These are phyloP conservation scores for Cutaneotrichosporon cutaneum DNA, from an alignment of 1,284 basidiomycete species.

Conservation along the genomic window DNA sequence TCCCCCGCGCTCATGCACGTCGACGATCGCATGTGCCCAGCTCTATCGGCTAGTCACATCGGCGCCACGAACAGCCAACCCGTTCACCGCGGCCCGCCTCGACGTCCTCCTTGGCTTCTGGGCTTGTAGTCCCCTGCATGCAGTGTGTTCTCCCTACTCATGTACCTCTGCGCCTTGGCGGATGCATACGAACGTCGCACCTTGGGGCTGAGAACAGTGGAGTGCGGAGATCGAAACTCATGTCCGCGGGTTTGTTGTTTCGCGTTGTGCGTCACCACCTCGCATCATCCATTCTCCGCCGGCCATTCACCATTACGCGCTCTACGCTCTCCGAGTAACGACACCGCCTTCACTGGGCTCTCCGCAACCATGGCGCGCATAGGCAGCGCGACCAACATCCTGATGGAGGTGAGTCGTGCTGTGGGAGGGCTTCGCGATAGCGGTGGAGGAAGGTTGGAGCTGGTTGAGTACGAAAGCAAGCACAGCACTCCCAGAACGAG, in stretches of 20 bases:
- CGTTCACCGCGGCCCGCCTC: too few species aligned
- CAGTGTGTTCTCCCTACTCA: too few species aligned
- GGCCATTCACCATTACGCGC: background rate
- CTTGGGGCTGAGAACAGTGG: too few species aligned
- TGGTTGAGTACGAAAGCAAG: too few species aligned
- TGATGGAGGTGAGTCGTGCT: constrained; percentile 44
- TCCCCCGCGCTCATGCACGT: background rate
- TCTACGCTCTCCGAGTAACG: background rate
- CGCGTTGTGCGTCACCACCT: background rate
- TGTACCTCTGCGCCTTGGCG: too few species aligned
- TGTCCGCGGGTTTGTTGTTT: constrained; percentile 1
- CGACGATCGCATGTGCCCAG: background rate
- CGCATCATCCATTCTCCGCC: background rate
- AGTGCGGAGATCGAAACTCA: background rate
- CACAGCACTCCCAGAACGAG: too few species aligned
- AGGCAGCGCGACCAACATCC: constrained; percentile 32
- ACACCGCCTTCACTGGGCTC: background rate
- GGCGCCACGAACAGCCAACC: background rate
- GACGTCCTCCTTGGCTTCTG: too few species aligned
- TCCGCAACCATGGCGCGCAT: constrained; percentile 4
- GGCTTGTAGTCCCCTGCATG: too few species aligned
- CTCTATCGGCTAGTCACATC: background rate
- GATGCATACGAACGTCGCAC: too few species aligned
- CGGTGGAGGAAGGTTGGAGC: background rate
- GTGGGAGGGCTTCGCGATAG: background rate